phyloP scores from a whole-genome alignment of 2,329 filamentous ascomycete genomes.

The Nemania serpens region DNA sequence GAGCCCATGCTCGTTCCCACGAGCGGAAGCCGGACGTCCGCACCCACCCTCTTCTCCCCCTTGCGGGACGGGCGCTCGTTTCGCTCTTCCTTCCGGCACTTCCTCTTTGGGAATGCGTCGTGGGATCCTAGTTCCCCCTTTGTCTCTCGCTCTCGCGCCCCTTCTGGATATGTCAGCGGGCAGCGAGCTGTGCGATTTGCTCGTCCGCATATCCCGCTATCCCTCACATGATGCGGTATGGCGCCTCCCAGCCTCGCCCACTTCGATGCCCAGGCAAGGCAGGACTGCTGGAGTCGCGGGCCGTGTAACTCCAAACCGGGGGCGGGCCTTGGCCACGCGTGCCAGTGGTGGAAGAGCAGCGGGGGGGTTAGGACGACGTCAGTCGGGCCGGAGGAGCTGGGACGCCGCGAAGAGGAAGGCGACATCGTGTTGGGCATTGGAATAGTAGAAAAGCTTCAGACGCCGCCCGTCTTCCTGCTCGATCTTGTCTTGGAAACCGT shows the following conservation, averaged over 20 bases:
- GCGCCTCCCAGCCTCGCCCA: slow-evolving; percentile 9
- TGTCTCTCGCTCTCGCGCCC: neutral
- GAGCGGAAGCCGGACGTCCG: no score
- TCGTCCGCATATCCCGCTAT: neutral
- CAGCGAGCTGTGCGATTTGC: neutral
- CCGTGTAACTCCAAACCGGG: slow-evolving; percentile 21
- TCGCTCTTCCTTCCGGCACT: slow-evolving; percentile 21
- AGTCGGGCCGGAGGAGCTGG: slow-evolving; percentile 9
- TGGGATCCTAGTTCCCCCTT: neutral
- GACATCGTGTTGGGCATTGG: neutral
- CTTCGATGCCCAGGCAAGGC: neutral
- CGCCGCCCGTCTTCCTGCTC: neutral
- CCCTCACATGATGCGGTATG: no score
- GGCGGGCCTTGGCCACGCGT: slow-evolving; percentile 1
- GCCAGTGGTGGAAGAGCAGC: slow-evolving; percentile 22
- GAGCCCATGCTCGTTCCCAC: no score
- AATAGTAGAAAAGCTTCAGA: slow-evolving; percentile 19
- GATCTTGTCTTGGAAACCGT: neutral
- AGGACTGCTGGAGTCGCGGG: slow-evolving; percentile 20
- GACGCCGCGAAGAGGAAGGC: neutral
- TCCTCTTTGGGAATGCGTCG: slow-evolving; percentile 16
- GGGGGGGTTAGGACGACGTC: neutral
- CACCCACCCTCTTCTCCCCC: no score
- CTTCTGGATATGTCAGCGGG: neutral
- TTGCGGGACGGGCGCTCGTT: no score